Evolutionary conservation across 2,329 filamentous ascomycete genomes (phyloP), one percentile per base, ranked within the genome.

Genomic region (Leptographium radiaticola): DNA sequence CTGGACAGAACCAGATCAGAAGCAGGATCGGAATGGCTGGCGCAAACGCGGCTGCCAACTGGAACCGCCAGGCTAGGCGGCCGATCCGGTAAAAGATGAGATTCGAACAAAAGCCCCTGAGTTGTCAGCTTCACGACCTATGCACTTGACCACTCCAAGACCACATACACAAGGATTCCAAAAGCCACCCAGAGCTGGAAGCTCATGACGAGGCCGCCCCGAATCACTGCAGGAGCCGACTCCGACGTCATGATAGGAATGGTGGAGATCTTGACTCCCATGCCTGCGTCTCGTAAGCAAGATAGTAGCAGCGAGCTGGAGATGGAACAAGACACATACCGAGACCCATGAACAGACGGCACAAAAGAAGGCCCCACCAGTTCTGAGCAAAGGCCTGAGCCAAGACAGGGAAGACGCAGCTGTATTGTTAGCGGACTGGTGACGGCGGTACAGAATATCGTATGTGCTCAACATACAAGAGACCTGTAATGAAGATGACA

Each of bases 181-280:
- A 64, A 64, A 1, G 72, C 71, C 0, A 71, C 74, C 71, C 71
- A 74, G 66, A 73, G 59, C 58, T 66, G 64, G 67, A 67, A 74
- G 68, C 65, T 64, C 84, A 89, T 89, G 38, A 86, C 83, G 6
- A 88, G 69, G 1, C 81, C 83, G 51, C 83, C 83, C 55, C 83
- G 76, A 46, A 86, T 79, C 44, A 66, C 68, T 0, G 82, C 77
- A 0, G 83, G 83, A 0, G 80, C 76, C 42, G 75, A 83, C 64
- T 87, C 84, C 3, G 84, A 84, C 0, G 82, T 80, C 58, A 85
- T 86, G 39, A 87, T 55, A 34, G 58, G 70, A 6, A 84, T 82
- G 0, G 84, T 87, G 0, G 83, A 81, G 1, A 80, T 80, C 64
- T 87, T 87, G 20, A 82, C 78, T 0, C 84, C 84, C 53, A 87